Evolutionary conservation across 257 asterid species (phyloP), one percentile per base, ranked within the genome.

Genomic region (Vinca minor): DNA sequence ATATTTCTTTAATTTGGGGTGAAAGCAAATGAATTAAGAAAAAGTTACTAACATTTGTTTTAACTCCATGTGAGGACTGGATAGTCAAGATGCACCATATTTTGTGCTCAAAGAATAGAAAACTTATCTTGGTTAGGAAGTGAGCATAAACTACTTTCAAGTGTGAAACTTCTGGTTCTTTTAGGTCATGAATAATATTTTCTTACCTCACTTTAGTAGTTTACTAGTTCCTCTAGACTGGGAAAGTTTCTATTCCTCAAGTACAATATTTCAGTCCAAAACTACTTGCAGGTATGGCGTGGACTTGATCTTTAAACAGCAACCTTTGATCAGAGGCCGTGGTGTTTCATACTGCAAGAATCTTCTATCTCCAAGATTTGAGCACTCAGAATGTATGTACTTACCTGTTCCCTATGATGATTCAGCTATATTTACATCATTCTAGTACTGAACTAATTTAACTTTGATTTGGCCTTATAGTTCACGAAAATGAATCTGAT

Each of bases 331-430:
- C 72, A 85, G 96, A 82, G 95, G 92, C 56, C 95, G 97, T 10
- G 97, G 99, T 75, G 97, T 93, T 76, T 89, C 99, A 34, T 93
- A 93, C 71, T 89, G 97, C 96, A 93, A 89, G 80, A 89, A 89
- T 80, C 92, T 93, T 71, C 81, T 93, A 61, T 89, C 96, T 34
- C 99, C 97, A 39, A 81, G 97, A 63, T 93, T 87, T 69, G 98
- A 93, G 75, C 95, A 87, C 77, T 84, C 90, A 60, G 97, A 85
- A 69, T 91, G 97, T 83, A 78, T 58, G 83, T 31, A 57, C 39
- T 52, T 59, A 18, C 55, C 58, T 52, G 53, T 59, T 56, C 66
- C 59, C 60, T 34, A 32, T 60, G 58, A 44, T 72, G 50, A 64
- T 64, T 73, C 59, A 65, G 53, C 59, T 67, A 14, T 69, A 60